These are phyloP conservation scores for Saccharomycopsis babjevae DNA, from an alignment of 805 yeast species.

Conservation along the genomic window DNA sequence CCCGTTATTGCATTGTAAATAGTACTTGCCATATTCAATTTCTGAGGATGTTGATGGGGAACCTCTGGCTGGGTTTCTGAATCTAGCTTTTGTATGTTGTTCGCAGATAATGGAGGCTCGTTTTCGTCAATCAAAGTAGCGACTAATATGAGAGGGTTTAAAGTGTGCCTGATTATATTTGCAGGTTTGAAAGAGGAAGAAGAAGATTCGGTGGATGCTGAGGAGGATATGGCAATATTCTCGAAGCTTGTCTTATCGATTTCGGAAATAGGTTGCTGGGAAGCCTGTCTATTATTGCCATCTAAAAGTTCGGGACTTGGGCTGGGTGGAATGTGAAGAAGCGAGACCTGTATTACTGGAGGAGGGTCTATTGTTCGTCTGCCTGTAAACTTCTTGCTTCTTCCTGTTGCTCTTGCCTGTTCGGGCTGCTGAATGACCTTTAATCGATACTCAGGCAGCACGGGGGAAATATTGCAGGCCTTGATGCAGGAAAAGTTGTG, in stretches of 20 bases:
- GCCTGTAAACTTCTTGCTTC: conserved; percentile 17
- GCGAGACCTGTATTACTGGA: conserved; percentile 18
- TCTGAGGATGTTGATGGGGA: not conserved
- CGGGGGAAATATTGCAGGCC: not conserved
- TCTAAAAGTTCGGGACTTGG: not conserved
- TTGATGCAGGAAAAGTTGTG: conserved; percentile 13
- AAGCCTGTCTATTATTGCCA: not conserved
- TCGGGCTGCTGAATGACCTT: conserved; percentile 18
- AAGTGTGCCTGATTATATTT: conserved; percentile 16
- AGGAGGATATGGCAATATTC: not conserved
- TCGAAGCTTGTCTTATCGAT: not conserved
- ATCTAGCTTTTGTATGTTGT: not conserved
- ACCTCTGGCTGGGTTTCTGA: not conserved
- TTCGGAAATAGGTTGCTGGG: not conserved
- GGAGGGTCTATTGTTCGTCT: conserved; percentile 20
- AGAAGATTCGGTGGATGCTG: no score
- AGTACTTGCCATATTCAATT: not conserved
- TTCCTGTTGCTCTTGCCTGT: conserved; percentile 19
- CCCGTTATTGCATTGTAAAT: not conserved
- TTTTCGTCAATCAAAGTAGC: conserved; percentile 13
- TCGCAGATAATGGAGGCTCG: not conserved
- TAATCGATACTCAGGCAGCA: conserved; percentile 10
- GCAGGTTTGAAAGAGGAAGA: not conserved
- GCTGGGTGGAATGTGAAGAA: not conserved
- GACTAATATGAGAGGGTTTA: conserved; percentile 15